These are phyloP conservation scores for Niebla homalea DNA, from an alignment of 495 filamentous ascomycete genomes.

Conservation along the genomic window DNA sequence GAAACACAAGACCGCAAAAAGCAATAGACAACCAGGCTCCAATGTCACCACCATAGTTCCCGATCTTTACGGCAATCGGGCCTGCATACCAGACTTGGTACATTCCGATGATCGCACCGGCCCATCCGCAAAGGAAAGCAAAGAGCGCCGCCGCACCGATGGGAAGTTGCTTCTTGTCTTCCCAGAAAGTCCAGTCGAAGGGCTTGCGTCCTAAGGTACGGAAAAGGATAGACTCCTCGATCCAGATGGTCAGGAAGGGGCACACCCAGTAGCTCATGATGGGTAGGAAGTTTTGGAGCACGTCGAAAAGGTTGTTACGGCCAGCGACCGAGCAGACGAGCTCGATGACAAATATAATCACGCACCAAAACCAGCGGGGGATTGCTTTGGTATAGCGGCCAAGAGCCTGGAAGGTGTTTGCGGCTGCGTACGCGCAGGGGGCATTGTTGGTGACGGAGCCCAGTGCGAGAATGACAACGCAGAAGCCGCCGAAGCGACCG, in stretches of 20 bases:
- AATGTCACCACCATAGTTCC: constrained; percentile 23
- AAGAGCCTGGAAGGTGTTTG: constrained; percentile 37
- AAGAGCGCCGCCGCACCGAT: constrained; percentile 42
- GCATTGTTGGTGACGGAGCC: constrained; percentile 57
- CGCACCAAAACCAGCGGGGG: constrained; percentile 37
- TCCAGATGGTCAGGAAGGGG: constrained; percentile 37
- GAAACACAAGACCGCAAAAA: constrained; percentile 29
- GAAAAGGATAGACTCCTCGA: constrained; percentile 41
- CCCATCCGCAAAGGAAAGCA: constrained; percentile 46
- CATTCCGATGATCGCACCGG: constrained; percentile 48
- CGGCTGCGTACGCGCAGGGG: constrained; percentile 50
- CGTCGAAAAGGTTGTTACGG: constrained; percentile 35
- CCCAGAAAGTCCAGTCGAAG: constrained; percentile 46
- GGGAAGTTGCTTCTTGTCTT: constrained; percentile 36
- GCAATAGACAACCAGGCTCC: constrained; percentile 31
- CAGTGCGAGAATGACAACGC: constrained; percentile 51
- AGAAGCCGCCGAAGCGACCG: constrained; percentile 55
- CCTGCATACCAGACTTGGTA: constrained; percentile 45
- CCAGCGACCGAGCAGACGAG: constrained; percentile 41
- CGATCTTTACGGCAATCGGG: constrained; percentile 35
- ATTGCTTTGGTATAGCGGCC: constrained; percentile 31
- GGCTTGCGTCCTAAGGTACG: constrained; percentile 21
- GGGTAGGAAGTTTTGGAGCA: constrained; percentile 45
- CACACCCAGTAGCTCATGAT: constrained; percentile 48
- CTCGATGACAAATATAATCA: constrained; percentile 35